phyloP scores from a whole-genome alignment of 176 grass and related monocot species.

The Cenchrus fungigraminus region DNA sequence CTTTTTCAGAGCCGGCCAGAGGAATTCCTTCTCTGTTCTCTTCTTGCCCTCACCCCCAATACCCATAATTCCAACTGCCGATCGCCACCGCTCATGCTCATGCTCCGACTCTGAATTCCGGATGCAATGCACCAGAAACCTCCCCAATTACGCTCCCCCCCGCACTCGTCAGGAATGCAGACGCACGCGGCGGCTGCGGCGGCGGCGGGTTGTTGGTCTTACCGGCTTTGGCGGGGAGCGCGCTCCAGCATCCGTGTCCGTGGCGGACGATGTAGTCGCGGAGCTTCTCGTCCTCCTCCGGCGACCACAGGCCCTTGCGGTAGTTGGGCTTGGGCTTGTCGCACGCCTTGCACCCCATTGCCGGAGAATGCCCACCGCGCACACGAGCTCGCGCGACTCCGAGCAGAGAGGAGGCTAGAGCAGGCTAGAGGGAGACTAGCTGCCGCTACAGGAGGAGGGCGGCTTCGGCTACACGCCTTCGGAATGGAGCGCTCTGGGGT shows the following conservation, averaged over 20 bases:
- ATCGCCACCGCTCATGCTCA: background rate
- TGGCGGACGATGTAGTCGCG: constrained; percentile 64
- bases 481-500: constrained; percentile 36
- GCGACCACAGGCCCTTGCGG: constrained; percentile 85
- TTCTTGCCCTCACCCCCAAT: background rate
- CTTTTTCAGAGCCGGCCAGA: background rate
- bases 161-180: background rate
- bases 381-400: background rate
- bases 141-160: constrained; percentile 11
- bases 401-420: background rate
- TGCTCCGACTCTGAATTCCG: background rate
- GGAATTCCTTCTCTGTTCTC: constrained; percentile 24
- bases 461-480: constrained; percentile 29
- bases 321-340: constrained; percentile 66
- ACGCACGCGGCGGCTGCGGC: background rate
- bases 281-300: constrained; percentile 75
- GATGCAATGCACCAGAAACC: constrained; percentile 21
- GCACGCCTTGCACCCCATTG: constrained; percentile 72
- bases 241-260: constrained; percentile 77
- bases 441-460: background rate
- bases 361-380: constrained; percentile 21
- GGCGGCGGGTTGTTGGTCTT: background rate
- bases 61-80: too few species aligned
- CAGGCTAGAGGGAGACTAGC: background rate
- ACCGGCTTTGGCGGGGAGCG: constrained; percentile 64